Base-by-base conservation (phyloP, 257 asterid genomes). In the Gentiana straminea region DNA sequence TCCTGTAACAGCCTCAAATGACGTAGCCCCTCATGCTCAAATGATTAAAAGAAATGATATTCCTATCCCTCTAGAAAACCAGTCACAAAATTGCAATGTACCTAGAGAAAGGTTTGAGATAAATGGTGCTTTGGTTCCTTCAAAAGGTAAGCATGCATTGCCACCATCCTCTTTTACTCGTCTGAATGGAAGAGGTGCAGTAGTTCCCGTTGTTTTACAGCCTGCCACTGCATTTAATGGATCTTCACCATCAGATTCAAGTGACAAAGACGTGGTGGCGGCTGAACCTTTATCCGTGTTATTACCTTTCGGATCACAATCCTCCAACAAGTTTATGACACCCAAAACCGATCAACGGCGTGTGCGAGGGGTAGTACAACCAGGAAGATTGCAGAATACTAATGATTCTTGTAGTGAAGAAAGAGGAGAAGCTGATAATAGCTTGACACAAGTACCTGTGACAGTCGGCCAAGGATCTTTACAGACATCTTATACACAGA, bases 1-100 rank as follows among this genome's bases (percentile, higher is more conserved):
- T 52, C 98, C 95, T 5, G 70, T 91, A 64, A 81, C 98, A 33
- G 57, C 79, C 1, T 86, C 78, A 63, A 88, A 85, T 60, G 98
- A 88, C 35, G 61, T 91, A 45, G 98, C 93, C 15, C 98, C 97
- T 2, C 81, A 81, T 68, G 81, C 73, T 60, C 85, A 61, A 64
- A 81, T 83, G 93, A 85, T 91, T 45, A 61, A 67, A 52, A 80
- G 98, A 57, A 78, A 69, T 37, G 80, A 74, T 33, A 64, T 75
- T 36, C 69, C 36, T 59, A 49, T 66, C 64, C 84, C 88, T 13
- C 54, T 73, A 39, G 69, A 57, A 52, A 71, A 64, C 52, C 83
- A 66, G 49, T 12, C 49, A 1, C 71, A 47, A 10, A 50, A 46
- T 51, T 36, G 41, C 60, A 43, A 61, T 41, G 7, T 35, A 32